A percentile compares a stretch with the other conserved stretches of the same genome.
Evolutionary conservation across 2,329 filamentous ascomycete species (phyloP).

Genomic region (Scytalidium sp.): DNA sequence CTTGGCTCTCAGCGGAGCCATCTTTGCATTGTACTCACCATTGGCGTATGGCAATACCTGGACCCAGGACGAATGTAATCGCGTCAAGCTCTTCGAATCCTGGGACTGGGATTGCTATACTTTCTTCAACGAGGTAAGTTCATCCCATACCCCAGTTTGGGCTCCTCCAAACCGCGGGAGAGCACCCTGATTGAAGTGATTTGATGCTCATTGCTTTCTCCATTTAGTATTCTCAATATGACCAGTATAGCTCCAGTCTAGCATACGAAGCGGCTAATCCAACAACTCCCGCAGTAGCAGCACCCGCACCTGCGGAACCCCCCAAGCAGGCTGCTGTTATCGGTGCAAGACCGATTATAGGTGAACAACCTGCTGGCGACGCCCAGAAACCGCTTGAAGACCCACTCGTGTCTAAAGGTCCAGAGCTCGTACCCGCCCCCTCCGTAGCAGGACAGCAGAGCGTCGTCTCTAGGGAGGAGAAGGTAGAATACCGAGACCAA

Average conservation of each 20-base stretch:
- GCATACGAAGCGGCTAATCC: background rate
- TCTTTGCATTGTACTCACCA: conserved; percentile 83
- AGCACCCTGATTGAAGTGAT: background rate
- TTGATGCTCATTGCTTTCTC: conserved; percentile 11
- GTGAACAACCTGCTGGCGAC: conserved; percentile 1
- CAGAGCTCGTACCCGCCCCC: conserved; percentile 18
- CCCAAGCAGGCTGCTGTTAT: too few species aligned
- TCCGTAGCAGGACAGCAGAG: conserved; percentile 20
- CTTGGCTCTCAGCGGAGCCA: conserved; percentile 68
- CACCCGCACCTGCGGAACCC: conserved; percentile 13
- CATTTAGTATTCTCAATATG: conserved; percentile 33
- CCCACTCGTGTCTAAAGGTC: conserved; percentile 25
- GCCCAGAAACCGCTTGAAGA: conserved; percentile 24
- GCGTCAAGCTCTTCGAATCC: conserved; percentile 78
- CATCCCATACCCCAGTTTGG: conserved; percentile 20
- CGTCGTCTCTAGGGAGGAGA: conserved; percentile 60
- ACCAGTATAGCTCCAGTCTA: conserved; percentile 14
- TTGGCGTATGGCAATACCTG: conserved; percentile 91
- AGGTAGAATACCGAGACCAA: conserved; percentile 91
- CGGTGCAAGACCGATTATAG: background rate
- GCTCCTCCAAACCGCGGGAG: conserved; percentile 16
- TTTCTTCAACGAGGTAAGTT: conserved; percentile 73
- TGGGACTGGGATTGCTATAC: conserved; percentile 99
- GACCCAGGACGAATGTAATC: conserved; percentile 84
- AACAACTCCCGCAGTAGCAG: conserved; percentile 21